Percentiles rank a stretch among this genome's conserved stretches.
Evolutionary conservation across 176 grass and related monocot genomes (phyloP).

Genomic region (Zea mays): Zm-B73-REFERENCE-NAM-5.0 NC_050096.1:161859001-161859500

Average conservation of each 20-base stretch:
- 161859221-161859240: constrained; percentile 30
- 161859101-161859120: constrained; percentile 36
- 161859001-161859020: constrained; percentile 51
- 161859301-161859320: constrained; percentile 8
- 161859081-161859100: constrained; percentile 46
- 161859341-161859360: constrained; percentile 45
- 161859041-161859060: constrained; percentile 58
- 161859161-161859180: constrained; percentile 26
- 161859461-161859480: constrained; percentile 49
- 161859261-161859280: constrained; percentile 63
- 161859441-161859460: constrained; percentile 60
- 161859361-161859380: constrained; percentile 37
- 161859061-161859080: constrained; percentile 40
- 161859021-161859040: constrained; percentile 54
- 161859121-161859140: constrained; percentile 21
- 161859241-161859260: constrained; percentile 33
- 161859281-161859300: constrained; percentile 43
- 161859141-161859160: constrained; percentile 26
- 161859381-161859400: constrained; percentile 35
- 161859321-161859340: constrained; percentile 54
- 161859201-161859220: constrained; percentile 61
- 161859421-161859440: constrained; percentile 44
- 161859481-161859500: constrained; percentile 33
- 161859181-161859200: constrained; percentile 51
- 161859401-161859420: constrained; percentile 21